These are phyloP conservation scores for Candida tammaniensis DNA, from an alignment of 805 yeast genomes.

Conservation along the genomic window DNA sequence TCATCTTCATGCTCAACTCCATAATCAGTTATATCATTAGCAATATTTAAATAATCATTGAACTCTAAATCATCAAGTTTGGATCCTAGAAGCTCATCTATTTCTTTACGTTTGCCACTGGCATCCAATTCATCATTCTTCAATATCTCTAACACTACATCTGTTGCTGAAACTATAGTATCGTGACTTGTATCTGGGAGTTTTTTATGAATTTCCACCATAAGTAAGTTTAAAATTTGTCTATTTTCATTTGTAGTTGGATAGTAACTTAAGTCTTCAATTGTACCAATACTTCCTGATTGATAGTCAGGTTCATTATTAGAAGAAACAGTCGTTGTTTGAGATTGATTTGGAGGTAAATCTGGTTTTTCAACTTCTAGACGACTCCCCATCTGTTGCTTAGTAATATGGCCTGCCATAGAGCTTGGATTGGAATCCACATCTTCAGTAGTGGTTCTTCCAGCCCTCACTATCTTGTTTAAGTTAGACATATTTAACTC, in stretches of 20 bases:
- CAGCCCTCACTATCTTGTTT: constrained; percentile 18
- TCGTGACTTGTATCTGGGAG: constrained; percentile 79
- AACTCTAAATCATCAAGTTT: constrained; percentile 42
- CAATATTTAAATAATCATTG: constrained; percentile 43
- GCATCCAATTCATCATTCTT: constrained; percentile 46
- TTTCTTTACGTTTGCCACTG: constrained; percentile 42
- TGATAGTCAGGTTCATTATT: too few relatives aligned
- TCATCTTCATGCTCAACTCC: constrained; percentile 17
- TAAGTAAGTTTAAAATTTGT: constrained; percentile 52
- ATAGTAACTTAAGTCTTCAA: constrained; percentile 56
- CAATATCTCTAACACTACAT: constrained; percentile 54
- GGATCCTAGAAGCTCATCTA: constrained; percentile 47
- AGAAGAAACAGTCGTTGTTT: background rate
- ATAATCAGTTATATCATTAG: constrained; percentile 52
- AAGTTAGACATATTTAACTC: constrained; percentile 8
- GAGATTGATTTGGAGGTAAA: background rate
- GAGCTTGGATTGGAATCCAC: constrained; percentile 64
- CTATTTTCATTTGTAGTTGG: constrained; percentile 59
- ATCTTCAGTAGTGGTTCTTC: constrained; percentile 45
- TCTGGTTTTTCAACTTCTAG: constrained; percentile 1
- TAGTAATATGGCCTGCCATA: constrained; percentile 63
- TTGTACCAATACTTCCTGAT: constrained; percentile 3
- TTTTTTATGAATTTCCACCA: constrained; percentile 53
- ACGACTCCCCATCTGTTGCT: constrained; percentile 67
- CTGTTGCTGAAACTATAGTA: constrained; percentile 68